Evolutionary conservation across 768 basidiomycete species (phyloP), one percentile per base, ranked within the genome.

Genomic region (Trichaptum fuscoviolaceum): DNA sequence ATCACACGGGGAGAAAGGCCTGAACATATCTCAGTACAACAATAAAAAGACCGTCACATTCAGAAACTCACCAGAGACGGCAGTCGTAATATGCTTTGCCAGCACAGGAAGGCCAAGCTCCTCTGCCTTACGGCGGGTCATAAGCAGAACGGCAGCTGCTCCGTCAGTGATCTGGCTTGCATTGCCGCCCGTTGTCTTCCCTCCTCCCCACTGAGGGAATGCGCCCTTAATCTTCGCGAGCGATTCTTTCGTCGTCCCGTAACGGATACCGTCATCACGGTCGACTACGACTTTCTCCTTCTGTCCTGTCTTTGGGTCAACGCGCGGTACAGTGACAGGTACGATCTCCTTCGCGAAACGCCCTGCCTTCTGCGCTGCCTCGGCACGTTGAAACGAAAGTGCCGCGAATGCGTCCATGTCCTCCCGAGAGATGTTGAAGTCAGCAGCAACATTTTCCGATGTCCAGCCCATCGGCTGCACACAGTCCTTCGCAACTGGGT

Each of bases 151-250:
- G 3, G 91, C 88, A 0, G 94, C 93, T 20, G 89, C 90, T 23
- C 92, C 92, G 70, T 95, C 92, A 7, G 92, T 91, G 58, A 93
- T 82, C 73, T 94, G 93, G 71, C 89, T 90, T 12, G 93, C 92
- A 73, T 95, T 95, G 7, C 93, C 92, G 23, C 92, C 92, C 2
- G 93, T 94, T 35, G 91, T 92, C 18, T 84, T 83, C 0, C 80
- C 77, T 2, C 84, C 85, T 1, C 86, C 88, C 91, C 91, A 94
- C 69, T 94, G 90, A 60, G 91, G 92, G 75, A 95, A 95, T 1
- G 93, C 92, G 5, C 89, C 68, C 58, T 84, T 83, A 68, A 93
- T 85, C 76, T 87, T 91, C 58, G 76, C 71, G 42, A 95, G 79
- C 8, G 75, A 72, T 66, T 88, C 87, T 70, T 85, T 82, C 0